These are phyloP conservation scores for Verticillium longisporum DNA, from an alignment of 2,329 filamentous ascomycete species.

Conservation along the genomic window DNA sequence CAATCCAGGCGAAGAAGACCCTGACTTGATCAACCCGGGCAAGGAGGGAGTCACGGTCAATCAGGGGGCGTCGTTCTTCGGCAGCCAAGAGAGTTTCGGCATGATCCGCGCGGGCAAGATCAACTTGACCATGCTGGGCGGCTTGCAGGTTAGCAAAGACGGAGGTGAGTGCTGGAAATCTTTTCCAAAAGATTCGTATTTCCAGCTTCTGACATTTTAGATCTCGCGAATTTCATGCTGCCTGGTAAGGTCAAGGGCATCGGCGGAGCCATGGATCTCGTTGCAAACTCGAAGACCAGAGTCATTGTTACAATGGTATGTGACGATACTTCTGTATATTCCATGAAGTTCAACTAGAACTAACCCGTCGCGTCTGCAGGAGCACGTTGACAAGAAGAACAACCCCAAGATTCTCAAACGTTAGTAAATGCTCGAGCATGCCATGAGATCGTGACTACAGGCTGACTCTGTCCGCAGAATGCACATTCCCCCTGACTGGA, in stretches of 20 bases:
- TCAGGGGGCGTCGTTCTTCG: slow-evolving; percentile 73
- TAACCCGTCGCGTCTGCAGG: slow-evolving; percentile 22
- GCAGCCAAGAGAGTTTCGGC: slow-evolving; percentile 83
- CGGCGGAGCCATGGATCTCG: slow-evolving; percentile 88
- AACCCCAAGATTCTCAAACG: slow-evolving; percentile 83
- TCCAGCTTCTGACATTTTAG: slow-evolving; percentile 27
- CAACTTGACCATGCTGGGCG: slow-evolving; percentile 80
- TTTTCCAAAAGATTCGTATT: too few relatives aligned
- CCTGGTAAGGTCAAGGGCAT: slow-evolving; percentile 91
- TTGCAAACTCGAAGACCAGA: slow-evolving; percentile 82
- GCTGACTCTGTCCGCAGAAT: slow-evolving; percentile 44
- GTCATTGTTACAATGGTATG: slow-evolving; percentile 78
- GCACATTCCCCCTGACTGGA: slow-evolving; percentile 85
- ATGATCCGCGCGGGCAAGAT: slow-evolving; percentile 88
- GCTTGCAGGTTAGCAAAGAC: slow-evolving; percentile 77
- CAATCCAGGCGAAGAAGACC: slow-evolving; percentile 68
- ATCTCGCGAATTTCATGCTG: slow-evolving; percentile 89
- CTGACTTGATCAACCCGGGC: slow-evolving; percentile 86
- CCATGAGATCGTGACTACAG: not conserved
- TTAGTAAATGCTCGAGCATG: not conserved
- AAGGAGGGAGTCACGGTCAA: slow-evolving; percentile 87
- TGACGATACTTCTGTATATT: too few relatives aligned
- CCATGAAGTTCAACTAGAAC: too few relatives aligned
- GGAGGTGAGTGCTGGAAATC: slow-evolving; percentile 25
- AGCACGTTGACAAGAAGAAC: slow-evolving; percentile 94